Percentiles rank a stretch among this genome's conserved stretches.
Conservation (phyloP, 2,329 filamentous ascomycete genomes). For the Pseudocercospora fijiensis region DNA sequence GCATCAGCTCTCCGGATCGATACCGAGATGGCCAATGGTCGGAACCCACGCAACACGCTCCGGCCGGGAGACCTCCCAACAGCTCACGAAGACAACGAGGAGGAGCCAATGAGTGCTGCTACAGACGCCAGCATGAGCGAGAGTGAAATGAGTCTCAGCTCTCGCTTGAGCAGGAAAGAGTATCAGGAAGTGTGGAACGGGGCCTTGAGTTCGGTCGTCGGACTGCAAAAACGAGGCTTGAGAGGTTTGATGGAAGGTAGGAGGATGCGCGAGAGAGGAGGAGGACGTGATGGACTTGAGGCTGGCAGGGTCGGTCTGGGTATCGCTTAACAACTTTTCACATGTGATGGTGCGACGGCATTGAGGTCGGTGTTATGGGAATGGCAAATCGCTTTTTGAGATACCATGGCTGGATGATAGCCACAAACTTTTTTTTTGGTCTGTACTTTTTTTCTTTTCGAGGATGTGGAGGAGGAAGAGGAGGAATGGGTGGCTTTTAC, state of each 20-base stretch:
- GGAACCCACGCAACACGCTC: constrained; percentile 39
- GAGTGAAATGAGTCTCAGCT: constrained; percentile 35
- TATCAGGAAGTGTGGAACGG: constrained; percentile 71
- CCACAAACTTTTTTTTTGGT: neutral
- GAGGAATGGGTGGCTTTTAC: neutral
- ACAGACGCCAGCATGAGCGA: constrained; percentile 39
- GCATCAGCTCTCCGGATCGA: constrained; percentile 49
- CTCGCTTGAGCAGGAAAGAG: constrained; percentile 42
- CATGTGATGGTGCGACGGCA: neutral
- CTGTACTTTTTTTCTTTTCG: neutral
- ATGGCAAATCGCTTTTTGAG: neutral
- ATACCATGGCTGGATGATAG: constrained; percentile 8
- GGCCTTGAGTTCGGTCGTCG: constrained; percentile 85
- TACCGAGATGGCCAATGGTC: constrained; percentile 48
- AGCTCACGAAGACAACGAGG: constrained; percentile 38
- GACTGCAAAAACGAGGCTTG: constrained; percentile 88
- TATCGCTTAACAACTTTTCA: constrained; percentile 32
- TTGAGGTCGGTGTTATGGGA: neutral
- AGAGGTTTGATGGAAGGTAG: constrained; percentile 93
- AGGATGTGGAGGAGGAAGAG: neutral
- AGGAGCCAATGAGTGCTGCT: constrained; percentile 40
- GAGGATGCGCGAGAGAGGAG: constrained; percentile 72
- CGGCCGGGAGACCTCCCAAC: constrained; percentile 37
- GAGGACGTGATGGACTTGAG: constrained; percentile 48
- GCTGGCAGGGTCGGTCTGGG: constrained; percentile 39